Conservation (phyloP, 805 yeast genomes). For the Saccharomyces kudriavzevii region DNA sequence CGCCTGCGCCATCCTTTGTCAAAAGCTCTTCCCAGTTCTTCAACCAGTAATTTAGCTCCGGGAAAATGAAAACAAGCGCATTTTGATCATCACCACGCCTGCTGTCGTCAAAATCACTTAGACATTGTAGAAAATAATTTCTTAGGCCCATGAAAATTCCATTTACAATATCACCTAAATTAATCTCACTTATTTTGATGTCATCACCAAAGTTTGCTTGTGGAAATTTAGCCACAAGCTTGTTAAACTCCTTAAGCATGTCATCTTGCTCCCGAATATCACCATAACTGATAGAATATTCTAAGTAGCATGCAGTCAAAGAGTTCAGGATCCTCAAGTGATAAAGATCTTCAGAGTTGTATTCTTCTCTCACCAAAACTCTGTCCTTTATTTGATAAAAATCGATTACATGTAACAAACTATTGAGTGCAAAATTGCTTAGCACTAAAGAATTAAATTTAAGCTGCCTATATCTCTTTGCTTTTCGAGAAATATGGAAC, state of each 20-base stretch:
- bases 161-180: constrained; percentile 32
- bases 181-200: constrained; percentile 44
- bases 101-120: constrained; percentile 1
- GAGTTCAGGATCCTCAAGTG: constrained; percentile 49
- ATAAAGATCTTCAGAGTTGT: constrained; percentile 37
- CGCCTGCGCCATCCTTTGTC: constrained; percentile 41
- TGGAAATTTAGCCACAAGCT: constrained; percentile 40
- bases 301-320: constrained; percentile 44
- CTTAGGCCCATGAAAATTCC: constrained; percentile 23
- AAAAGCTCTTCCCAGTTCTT: constrained; percentile 38
- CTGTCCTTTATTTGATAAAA: constrained; percentile 36
- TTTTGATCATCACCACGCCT: background rate
- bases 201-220: constrained; percentile 46
- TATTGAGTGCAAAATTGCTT: constrained; percentile 45
- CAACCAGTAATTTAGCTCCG: constrained; percentile 40
- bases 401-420: constrained; percentile 40
- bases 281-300: constrained; percentile 43
- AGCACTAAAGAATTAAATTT: constrained; percentile 45
- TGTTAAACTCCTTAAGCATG: constrained; percentile 32
- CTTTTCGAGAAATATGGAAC: constrained; percentile 47
- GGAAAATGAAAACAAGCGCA: constrained; percentile 17
- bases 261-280: constrained; percentile 24
- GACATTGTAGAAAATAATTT: constrained; percentile 14
- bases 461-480: constrained; percentile 38
- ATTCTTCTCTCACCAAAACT: constrained; percentile 24